These are phyloP conservation scores for Metschnikowia similis DNA, from an alignment of 805 yeast genomes.

Conservation along the genomic window DNA sequence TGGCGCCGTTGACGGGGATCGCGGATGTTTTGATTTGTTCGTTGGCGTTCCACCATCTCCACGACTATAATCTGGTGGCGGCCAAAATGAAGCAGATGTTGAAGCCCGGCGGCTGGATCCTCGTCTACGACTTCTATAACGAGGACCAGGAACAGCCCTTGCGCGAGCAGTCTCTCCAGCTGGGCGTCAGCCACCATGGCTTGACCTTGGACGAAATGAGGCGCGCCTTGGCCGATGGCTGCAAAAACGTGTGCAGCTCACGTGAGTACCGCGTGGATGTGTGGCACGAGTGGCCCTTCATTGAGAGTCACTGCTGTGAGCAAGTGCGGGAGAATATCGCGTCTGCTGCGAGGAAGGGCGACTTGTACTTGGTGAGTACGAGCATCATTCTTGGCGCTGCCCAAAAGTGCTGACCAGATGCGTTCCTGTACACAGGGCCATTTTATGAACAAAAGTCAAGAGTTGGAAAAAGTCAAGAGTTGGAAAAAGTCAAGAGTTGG, in stretches of 20 bases:
- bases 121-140: slow-evolving; percentile 38
- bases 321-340: slow-evolving; percentile 11
- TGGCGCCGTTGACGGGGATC: slow-evolving; percentile 14
- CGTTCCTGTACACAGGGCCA: too few species aligned
- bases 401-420: slow-evolving; percentile 7
- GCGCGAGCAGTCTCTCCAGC: neutral
- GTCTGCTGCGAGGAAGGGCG: slow-evolving; percentile 6
- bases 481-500: too few species aligned
- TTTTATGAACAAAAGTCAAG: too few species aligned
- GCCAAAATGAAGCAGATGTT: slow-evolving; percentile 29
- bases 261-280: slow-evolving; percentile 16
- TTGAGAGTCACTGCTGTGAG: slow-evolving; percentile 21
- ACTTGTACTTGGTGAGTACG: slow-evolving; percentile 14
- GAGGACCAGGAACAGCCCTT: slow-evolving; percentile 12
- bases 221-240: slow-evolving; percentile 2
- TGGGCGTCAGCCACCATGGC: slow-evolving; percentile 8
- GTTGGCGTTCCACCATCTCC: slow-evolving; percentile 37
- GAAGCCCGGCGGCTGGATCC: slow-evolving; percentile 30
- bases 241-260: slow-evolving; percentile 20
- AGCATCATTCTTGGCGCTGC: slow-evolving; percentile 29
- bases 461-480: too few species aligned
- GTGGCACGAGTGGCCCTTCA: slow-evolving; percentile 24
- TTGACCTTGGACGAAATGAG: slow-evolving; percentile 3
- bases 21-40: slow-evolving; percentile 32
- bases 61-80: slow-evolving; percentile 27